Conservation (phyloP, 2,329 filamentous ascomycete species). For the Pseudogymnoascus sp. region DNA sequence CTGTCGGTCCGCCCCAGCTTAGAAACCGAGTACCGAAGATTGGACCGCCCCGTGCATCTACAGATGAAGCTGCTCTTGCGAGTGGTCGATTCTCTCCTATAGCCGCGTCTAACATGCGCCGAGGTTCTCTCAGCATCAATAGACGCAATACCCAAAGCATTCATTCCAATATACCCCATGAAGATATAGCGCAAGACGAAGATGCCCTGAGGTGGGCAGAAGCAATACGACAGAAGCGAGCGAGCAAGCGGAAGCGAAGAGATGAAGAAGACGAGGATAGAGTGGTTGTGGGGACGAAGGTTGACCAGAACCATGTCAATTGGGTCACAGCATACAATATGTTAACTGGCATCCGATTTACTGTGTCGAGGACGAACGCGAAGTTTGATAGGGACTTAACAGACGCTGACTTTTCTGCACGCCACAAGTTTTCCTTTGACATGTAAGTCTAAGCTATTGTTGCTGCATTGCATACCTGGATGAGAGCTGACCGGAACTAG, state of each 20-base stretch:
- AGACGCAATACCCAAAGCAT: constrained; percentile 76
- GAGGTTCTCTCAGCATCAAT: constrained; percentile 75
- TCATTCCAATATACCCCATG: constrained; percentile 72
- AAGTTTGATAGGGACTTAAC: constrained; percentile 89
- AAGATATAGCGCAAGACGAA: constrained; percentile 79
- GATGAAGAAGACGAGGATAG: constrained; percentile 89
- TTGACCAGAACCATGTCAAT: constrained; percentile 94
- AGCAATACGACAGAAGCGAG: constrained; percentile 82
- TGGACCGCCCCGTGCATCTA: constrained; percentile 57
- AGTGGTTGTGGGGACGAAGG: constrained; percentile 92
- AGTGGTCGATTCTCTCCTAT: constrained; percentile 75
- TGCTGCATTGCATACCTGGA: not conserved
- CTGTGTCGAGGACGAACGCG: constrained; percentile 90
- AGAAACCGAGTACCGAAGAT: constrained; percentile 78
- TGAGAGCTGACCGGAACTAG: constrained; percentile 39
- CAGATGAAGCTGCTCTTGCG: constrained; percentile 57
- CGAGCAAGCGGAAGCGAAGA: constrained; percentile 72
- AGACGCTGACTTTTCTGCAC: constrained; percentile 83
- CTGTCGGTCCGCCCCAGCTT: constrained; percentile 42
- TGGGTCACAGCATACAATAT: constrained; percentile 99
- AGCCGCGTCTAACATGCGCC: constrained; percentile 46
- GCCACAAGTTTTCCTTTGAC: constrained; percentile 98
- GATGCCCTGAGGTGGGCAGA: constrained; percentile 90
- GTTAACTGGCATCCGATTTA: constrained; percentile 96
- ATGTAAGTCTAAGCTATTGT: constrained; percentile 52